Base-by-base conservation (phyloP, 768 basidiomycete species). In the Psilocybe azurescens region DNA sequence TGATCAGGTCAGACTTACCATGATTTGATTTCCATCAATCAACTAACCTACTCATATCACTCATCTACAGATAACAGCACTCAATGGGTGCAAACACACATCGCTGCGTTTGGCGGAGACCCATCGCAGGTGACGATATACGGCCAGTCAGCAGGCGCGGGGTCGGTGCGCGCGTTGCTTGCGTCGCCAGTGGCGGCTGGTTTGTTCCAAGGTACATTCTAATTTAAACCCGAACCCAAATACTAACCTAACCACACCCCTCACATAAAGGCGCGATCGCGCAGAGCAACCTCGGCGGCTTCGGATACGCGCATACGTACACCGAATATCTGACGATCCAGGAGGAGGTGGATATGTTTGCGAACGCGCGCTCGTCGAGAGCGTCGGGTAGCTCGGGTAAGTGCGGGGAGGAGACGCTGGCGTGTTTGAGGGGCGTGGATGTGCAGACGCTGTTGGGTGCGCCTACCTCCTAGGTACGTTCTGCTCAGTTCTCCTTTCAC, bases 61-160 rank as follows among this genome's bases (percentile, higher is more conserved):
- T 44, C 24, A 0, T n/a, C 11, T 72, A 29, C 63, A 64, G 78
- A 73, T 65, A 65, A 79, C 71, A 3, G 77, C 79, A 33, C 70
- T 14, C 71, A 76, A 62, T 79, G 79, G 79, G 81, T 87, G 0
- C 79, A 82, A 29, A 69, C 77, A 38, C 78, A 88, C 52, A 86
- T 88, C 61, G 69, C 73, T 1, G 75, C 79, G n/a, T 88, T 88
- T 63, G 86, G 86, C 39, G 86, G 87, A 0, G 86, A 87, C 71
- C 81, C 82, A 1, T 69, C 70, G 8, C 76, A 76, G 1, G 79
- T 89, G 51, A 85, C 83, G 3, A 81, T 87, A 24, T 79, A 79
- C 61, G 86, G 86, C 1, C 79, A 88, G 68, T 83, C 81, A 5
- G 85, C 84, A 11, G 86, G 85, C 30, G 84, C 79, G 9, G 78